Conservation (phyloP, 352 stramenopile genomes). For the Thalassiosira oceanica region DNA sequence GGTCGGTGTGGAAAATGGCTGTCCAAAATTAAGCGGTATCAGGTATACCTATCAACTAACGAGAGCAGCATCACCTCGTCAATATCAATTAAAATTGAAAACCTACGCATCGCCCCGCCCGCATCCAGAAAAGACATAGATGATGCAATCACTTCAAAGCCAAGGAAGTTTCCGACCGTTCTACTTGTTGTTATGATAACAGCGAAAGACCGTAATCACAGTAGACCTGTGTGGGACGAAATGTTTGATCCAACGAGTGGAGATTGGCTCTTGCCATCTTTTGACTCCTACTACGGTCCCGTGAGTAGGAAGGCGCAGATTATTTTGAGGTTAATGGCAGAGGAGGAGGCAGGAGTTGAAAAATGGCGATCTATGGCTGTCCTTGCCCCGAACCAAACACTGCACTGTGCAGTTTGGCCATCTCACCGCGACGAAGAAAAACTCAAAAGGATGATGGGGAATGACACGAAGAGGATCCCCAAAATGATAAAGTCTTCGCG, state of each 20-base stretch:
- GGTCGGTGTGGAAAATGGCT: conserved; percentile 4
- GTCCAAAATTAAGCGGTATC: conserved; percentile 4
- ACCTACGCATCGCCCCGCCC: conserved; percentile 3
- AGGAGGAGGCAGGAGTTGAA: too few species aligned
- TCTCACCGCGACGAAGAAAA: too few species aligned
- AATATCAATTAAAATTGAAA: conserved; percentile 9
- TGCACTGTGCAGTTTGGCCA: too few species aligned
- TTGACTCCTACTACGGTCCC: conserved; percentile 4
- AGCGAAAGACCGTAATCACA: neutral
- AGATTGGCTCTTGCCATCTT: too few species aligned
- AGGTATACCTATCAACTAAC: conserved; percentile 14
- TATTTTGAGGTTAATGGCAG: neutral
- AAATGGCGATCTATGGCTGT: too few species aligned
- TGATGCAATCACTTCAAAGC: neutral
- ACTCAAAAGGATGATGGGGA: too few species aligned
- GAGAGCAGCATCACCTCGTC: neutral
- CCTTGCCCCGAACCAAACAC: too few species aligned
- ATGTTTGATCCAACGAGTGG: conserved; percentile 2
- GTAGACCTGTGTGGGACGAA: neutral
- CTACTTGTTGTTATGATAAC: neutral
- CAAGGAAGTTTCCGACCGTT: neutral
- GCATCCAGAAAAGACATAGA: neutral
- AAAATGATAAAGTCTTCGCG: too few species aligned
- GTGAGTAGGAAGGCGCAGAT: neutral
- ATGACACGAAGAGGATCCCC: neutral